Evolutionary conservation across 1,139 yeast genomes (phyloP).

Genomic region (Yamadazyma sp.): DNA sequence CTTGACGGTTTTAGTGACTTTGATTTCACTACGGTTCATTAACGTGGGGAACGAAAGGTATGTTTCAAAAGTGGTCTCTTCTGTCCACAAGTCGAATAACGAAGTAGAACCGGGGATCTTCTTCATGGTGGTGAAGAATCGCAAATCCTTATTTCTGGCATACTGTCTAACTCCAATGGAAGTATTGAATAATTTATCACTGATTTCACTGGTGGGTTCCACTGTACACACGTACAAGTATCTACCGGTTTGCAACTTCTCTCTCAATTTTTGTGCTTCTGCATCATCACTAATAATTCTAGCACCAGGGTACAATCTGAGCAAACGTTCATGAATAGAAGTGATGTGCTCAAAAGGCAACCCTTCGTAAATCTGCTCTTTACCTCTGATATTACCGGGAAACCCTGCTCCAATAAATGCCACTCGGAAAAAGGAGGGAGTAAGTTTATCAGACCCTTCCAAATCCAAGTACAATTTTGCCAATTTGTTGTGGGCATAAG

Average conservation of each 20-base stretch:
- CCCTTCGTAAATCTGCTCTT: constrained; percentile 82
- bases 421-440: constrained; percentile 79
- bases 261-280: constrained; percentile 54
- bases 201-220: constrained; percentile 61
- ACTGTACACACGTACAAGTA: constrained; percentile 73
- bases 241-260: constrained; percentile 65
- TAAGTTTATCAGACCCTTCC: constrained; percentile 69
- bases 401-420: constrained; percentile 84
- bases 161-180: constrained; percentile 66
- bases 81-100: constrained; percentile 83
- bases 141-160: constrained; percentile 69
- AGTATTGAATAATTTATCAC: constrained; percentile 46
- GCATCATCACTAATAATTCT: constrained; percentile 65
- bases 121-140: constrained; percentile 66
- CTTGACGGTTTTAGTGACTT: constrained; percentile 48
- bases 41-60: constrained; percentile 80
- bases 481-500: constrained; percentile 69
- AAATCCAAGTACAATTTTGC: constrained; percentile 67
- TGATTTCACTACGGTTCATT: constrained; percentile 81
- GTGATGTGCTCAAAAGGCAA: constrained; percentile 85
- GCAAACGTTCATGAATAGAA: constrained; percentile 75
- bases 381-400: constrained; percentile 73
- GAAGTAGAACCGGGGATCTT: constrained; percentile 75
- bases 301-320: constrained; percentile 81
- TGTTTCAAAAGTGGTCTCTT: constrained; percentile 79